phyloP scores from a whole-genome alignment of 1,284 basidiomycete genomes.

The Irpex sp. region DNA sequence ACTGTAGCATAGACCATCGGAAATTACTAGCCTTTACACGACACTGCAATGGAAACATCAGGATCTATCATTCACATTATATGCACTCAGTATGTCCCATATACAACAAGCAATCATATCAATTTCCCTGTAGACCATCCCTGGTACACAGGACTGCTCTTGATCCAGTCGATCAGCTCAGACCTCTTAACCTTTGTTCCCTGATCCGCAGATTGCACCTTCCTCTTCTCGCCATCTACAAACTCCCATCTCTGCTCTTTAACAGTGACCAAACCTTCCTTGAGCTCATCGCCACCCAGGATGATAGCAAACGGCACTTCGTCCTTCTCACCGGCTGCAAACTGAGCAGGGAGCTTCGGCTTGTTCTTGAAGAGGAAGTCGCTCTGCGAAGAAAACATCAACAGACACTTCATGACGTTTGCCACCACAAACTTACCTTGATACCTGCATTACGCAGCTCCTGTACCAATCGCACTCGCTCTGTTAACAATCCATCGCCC shows the following conservation, averaged over 20 bases:
- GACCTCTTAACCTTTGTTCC: conserved; percentile 66
- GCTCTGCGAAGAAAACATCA: conserved; percentile 43
- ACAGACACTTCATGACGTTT: background rate
- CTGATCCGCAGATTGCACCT: conserved; percentile 62
- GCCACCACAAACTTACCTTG: conserved; percentile 52
- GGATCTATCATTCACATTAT: background rate
- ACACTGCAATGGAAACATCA: background rate
- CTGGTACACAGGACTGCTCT: conserved; percentile 41
- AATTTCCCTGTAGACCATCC: conserved; percentile 44
- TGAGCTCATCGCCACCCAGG: conserved; percentile 84
- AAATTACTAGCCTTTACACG: background rate
- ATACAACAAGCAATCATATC: conserved; percentile 18
- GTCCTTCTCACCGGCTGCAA: conserved; percentile 89
- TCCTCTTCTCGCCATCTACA: conserved; percentile 69
- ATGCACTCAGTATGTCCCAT: too few relatives aligned
- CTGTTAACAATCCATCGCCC: conserved; percentile 86
- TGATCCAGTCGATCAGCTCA: conserved; percentile 72
- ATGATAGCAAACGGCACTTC: conserved; percentile 91
- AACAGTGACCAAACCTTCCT: conserved; percentile 80
- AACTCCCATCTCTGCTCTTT: conserved; percentile 90
- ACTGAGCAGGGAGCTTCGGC: conserved; percentile 86
- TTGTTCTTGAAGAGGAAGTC: conserved; percentile 94
- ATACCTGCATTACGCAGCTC: conserved; percentile 87
- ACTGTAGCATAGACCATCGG: conserved; percentile 3
- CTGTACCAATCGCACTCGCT: conserved; percentile 82